Percentiles rank a stretch among this genome's conserved stretches.
Evolutionary conservation across 768 basidiomycete species (phyloP).

Genomic region (Lactarius psammicola): DNA sequence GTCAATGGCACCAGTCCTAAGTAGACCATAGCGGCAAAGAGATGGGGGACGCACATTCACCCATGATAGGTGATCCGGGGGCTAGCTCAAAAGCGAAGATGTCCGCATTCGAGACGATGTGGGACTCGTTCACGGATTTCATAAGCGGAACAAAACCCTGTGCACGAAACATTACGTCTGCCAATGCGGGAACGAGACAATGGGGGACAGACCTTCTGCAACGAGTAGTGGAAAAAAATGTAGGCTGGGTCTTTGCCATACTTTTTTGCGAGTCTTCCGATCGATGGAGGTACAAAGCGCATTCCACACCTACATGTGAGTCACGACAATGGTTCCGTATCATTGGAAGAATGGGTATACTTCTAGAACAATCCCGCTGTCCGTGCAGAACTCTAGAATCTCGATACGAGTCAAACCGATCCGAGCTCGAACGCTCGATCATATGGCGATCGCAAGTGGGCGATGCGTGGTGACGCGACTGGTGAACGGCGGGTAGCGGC

Average conservation of each 20-base stretch:
- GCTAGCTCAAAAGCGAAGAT: slow-evolving; percentile 63
- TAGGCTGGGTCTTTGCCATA: slow-evolving; percentile 57
- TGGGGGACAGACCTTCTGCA: slow-evolving; percentile 60
- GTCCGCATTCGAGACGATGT: slow-evolving; percentile 58
- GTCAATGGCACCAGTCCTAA: background rate
- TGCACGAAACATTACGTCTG: slow-evolving; percentile 2
- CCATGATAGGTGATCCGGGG: slow-evolving; percentile 46
- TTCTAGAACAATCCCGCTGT: slow-evolving; percentile 60
- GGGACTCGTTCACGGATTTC: slow-evolving; percentile 51
- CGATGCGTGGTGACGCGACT: slow-evolving; percentile 40
- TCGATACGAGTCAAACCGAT: slow-evolving; percentile 63
- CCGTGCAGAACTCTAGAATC: slow-evolving; percentile 57
- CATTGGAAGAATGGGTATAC: slow-evolving; percentile 38
- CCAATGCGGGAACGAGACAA: background rate
- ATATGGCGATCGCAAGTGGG: slow-evolving; percentile 8
- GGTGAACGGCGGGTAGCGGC: slow-evolving; percentile 58
- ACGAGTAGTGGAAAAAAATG: slow-evolving; percentile 66
- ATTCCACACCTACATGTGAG: slow-evolving; percentile 62
- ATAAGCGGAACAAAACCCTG: slow-evolving; percentile 63
- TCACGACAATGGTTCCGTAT: slow-evolving; percentile 1
- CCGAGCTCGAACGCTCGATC: slow-evolving; percentile 31
- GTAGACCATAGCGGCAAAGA: background rate
- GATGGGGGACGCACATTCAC: slow-evolving; percentile 46
- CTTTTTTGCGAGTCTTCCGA: slow-evolving; percentile 49
- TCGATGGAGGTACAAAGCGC: slow-evolving; percentile 57